Base-by-base conservation (phyloP, 2,329 filamentous ascomycete genomes). In the Fonsecaea erecta region DNA sequence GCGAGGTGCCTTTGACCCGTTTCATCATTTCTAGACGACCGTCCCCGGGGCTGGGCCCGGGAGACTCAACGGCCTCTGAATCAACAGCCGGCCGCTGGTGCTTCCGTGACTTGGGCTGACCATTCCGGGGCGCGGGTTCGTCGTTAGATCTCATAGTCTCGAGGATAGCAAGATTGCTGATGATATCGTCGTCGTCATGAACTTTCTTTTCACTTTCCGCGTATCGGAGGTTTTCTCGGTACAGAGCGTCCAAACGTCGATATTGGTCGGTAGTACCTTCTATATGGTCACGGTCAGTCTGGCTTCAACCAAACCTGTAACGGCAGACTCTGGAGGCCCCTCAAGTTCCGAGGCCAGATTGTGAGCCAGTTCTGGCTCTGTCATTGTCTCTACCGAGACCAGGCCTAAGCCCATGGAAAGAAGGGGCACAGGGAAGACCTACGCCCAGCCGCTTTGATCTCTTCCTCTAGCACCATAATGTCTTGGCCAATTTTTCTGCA, bases 131-230 rank as follows among this genome's bases (percentile, higher is more conserved):
- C 1, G 78, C 76, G 63, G 81, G 81, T 14, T 79, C 78, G 68
- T 83, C 81, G 24, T 77, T 81, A 40, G 79, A 77, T 54, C 81
- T 79, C n/a, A 83, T 75, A 14, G 81, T 81, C 24, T 77, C 81
- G 54, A 83, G 74, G 55, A 83, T 77, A 34, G 79, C 80, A 57
- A 83, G 67, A 64, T 82, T 83, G 69, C 81, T 83, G 71, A 82
- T 79, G 60, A 83, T 80, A 69, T 82, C 81, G 63, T 80, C 80
- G 14, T 81, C 81, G 63, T 83, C 80, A 56, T 82, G 76, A 35
- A 83, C 81, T 21, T 78, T 77, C 67, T 77, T 78, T 68, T 83
- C 81, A 51, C 82, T 79, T 65, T 83, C 81, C 55, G 80, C 79
- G 48, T 82, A 74, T 68, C 80, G 81, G 59, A 79, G 71, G 57